phyloP scores from a whole-genome alignment of 805 yeast genomes.

The Saturnispora saitoi region DNA sequence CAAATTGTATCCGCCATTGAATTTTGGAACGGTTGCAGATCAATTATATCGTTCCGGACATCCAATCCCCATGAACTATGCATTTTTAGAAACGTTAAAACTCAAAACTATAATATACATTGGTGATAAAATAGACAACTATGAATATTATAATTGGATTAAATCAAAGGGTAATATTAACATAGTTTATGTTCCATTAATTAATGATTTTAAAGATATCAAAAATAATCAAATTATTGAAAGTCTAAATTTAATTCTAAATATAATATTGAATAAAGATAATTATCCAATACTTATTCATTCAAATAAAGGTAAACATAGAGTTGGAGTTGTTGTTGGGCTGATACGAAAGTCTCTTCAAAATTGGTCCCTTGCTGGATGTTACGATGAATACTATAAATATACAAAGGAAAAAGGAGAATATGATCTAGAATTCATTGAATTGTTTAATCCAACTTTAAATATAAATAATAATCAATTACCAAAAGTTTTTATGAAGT shows the following conservation, averaged over 20 bases:
- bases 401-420: slow-evolving; percentile 93
- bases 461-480: slow-evolving; percentile 36
- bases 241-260: slow-evolving; percentile 43
- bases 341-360: slow-evolving; percentile 76
- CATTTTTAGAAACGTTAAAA: slow-evolving; percentile 62
- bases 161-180: slow-evolving; percentile 26
- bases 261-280: slow-evolving; percentile 47
- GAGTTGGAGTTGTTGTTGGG: slow-evolving; percentile 93
- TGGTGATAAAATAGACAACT: slow-evolving; percentile 65
- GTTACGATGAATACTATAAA: slow-evolving; percentile 86
- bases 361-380: slow-evolving; percentile 90
- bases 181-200: slow-evolving; percentile 47
- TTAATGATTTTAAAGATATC: slow-evolving; percentile 12
- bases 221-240: slow-evolving; percentile 32
- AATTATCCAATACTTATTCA: slow-evolving; percentile 87
- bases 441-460: slow-evolving; percentile 63
- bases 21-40: slow-evolving; percentile 82
- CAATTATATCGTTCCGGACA: slow-evolving; percentile 87
- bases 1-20: slow-evolving; percentile 76
- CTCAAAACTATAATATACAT: slow-evolving; percentile 74
- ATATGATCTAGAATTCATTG: slow-evolving; percentile 83
- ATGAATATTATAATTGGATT: slow-evolving; percentile 67
- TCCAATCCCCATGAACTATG: slow-evolving; percentile 79
- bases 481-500: slow-evolving; percentile 54
- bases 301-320: slow-evolving; percentile 94